These are phyloP conservation scores for Fusarium temperatum DNA, from an alignment of 2,329 filamentous ascomycete species.

Conservation along the genomic window DNA sequence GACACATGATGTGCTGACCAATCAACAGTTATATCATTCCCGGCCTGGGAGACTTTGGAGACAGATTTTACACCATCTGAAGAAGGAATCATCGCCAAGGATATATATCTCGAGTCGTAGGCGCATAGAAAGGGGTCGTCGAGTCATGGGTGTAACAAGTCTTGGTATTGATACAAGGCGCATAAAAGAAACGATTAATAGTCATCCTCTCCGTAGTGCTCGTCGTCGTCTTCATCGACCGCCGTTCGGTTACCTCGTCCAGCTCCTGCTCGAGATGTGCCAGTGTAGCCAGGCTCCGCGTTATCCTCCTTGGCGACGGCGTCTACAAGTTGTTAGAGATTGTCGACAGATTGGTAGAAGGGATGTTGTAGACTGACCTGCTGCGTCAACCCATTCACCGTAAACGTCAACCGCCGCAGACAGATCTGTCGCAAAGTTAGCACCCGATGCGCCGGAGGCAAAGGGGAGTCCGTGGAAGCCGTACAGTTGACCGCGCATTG, in stretches of 20 bases:
- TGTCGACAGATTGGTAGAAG: neutral
- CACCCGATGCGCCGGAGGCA: constrained; percentile 11
- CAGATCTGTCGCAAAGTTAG: constrained; percentile 67
- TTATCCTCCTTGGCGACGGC: constrained; percentile 60
- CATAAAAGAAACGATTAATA: constrained; percentile 53
- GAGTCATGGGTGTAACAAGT: constrained; percentile 22
- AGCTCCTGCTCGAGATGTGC: constrained; percentile 39
- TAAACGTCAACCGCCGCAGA: constrained; percentile 95
- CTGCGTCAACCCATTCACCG: constrained; percentile 95
- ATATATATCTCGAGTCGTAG: constrained; percentile 20
- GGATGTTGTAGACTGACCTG: constrained; percentile 54
- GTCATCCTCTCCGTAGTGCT: constrained; percentile 63
- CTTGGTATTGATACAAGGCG: constrained; percentile 33
- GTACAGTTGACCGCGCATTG: constrained; percentile 93
- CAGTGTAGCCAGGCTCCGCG: constrained; percentile 42
- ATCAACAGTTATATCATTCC: constrained; percentile 86
- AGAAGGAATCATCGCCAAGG: constrained; percentile 12
- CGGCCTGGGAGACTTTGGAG: constrained; percentile 93
- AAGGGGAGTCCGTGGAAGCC: constrained; percentile 38
- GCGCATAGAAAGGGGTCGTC: constrained; percentile 18
- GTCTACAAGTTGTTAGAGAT: constrained; percentile 49
- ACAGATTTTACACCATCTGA: constrained; percentile 92
- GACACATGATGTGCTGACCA: constrained; percentile 47
- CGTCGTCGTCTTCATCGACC: constrained; percentile 60
- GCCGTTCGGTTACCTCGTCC: constrained; percentile 40